Evolutionary conservation across 225 moss, liverwort and hornwort genomes (phyloP).

Genomic region (Neckera pumila): DNA sequence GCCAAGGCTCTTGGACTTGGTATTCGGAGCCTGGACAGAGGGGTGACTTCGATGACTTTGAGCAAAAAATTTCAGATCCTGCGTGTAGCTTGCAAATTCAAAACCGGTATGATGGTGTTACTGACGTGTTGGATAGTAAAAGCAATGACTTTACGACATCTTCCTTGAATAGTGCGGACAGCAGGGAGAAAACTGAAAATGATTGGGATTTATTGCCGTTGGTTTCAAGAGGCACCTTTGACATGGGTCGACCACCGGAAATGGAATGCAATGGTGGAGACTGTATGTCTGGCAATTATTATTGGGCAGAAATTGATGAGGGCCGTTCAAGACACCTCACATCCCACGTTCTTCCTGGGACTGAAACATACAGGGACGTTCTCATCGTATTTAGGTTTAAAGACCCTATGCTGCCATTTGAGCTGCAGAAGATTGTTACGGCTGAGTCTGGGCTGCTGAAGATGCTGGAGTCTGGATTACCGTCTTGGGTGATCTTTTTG

Average conservation of each 20-base stretch:
- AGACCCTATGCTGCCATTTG: conserved; percentile 66
- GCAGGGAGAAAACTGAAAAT: conserved; percentile 11
- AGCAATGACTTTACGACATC: conserved; percentile 7
- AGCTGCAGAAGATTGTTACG: conserved; percentile 58
- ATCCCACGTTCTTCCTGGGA: conserved; percentile 17
- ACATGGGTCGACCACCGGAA: conserved; percentile 35
- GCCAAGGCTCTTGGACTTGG: conserved; percentile 5
- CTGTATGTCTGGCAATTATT: conserved; percentile 1
- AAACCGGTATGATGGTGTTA: not conserved
- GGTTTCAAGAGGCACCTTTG: conserved; percentile 24
- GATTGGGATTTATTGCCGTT: conserved; percentile 21
- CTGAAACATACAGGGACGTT: conserved; percentile 53
- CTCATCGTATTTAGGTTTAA: conserved; percentile 72
- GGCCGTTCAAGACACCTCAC: not conserved
- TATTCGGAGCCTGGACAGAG: conserved; percentile 5
- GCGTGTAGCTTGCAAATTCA: conserved; percentile 10
- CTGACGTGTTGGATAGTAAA: not conserved
- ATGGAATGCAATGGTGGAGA: conserved; percentile 13
- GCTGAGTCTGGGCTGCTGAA: conserved; percentile 67
- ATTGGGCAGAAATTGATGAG: conserved; percentile 9
- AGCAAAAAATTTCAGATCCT: conserved; percentile 3
- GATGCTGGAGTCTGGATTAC: conserved; percentile 86
- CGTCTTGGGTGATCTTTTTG: conserved; percentile 82
- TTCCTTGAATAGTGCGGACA: conserved; percentile 1
- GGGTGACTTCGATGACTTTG: conserved; percentile 2